phyloP scores from a whole-genome alignment of 345 rosid genomes.

The Leavenworthia alabamica region DNA sequence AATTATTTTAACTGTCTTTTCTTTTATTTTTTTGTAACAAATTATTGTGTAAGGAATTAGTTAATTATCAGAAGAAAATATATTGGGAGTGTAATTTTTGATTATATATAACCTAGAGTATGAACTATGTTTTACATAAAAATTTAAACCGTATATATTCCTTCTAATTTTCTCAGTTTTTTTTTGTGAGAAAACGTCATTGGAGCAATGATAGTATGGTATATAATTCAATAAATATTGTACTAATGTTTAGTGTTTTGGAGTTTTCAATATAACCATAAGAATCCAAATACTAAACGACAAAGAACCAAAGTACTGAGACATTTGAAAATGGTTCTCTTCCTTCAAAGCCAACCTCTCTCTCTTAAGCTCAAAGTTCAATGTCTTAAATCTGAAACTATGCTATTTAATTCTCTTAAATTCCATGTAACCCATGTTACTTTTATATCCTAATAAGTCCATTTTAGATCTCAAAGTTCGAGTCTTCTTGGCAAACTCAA shows the following conservation, averaged over 20 bases:
- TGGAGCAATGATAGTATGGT: not conserved
- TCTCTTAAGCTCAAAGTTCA: conserved; percentile 22
- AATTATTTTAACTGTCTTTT: not conserved
- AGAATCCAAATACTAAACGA: conserved; percentile 14
- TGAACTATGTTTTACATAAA: not conserved
- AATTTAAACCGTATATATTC: not conserved
- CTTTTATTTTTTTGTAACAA: not conserved
- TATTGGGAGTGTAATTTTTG: not conserved
- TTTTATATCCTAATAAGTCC: not conserved
- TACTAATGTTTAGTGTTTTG: conserved; percentile 18
- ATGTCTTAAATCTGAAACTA: conserved; percentile 16
- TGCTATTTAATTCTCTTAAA: not conserved
- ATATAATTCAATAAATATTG: not conserved
- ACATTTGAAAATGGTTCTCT: conserved; percentile 20
- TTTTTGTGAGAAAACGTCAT: no score
- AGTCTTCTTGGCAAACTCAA: conserved; percentile 1
- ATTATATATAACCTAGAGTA: not conserved
- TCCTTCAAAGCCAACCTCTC: conserved; percentile 20
- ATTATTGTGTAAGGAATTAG: not conserved
- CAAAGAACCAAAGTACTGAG: conserved; percentile 23
- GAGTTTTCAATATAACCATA: not conserved
- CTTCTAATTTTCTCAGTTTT: no score
- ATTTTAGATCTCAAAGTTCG: not conserved
- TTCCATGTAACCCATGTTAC: conserved; percentile 13
- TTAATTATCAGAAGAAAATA: not conserved